Percentiles rank a stretch among this genome's conserved stretches.
These are phyloP conservation scores for Sordariomycetes sp. DNA, from an alignment of 2,329 filamentous ascomycete genomes.

Conservation along the genomic window DNA sequence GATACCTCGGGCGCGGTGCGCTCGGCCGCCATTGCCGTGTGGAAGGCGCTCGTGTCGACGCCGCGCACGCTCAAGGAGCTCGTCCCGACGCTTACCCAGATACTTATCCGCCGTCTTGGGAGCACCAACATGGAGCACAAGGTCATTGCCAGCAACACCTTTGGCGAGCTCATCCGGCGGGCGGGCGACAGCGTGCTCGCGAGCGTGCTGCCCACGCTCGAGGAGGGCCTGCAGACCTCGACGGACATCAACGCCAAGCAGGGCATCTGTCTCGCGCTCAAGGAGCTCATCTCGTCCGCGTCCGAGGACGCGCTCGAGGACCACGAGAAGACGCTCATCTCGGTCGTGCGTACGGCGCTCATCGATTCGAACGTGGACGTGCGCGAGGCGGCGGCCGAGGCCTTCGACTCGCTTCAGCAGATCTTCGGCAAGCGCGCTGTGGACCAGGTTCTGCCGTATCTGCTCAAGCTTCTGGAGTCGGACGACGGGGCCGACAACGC, in stretches of 20 bases:
- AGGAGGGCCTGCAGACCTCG: conserved; percentile 79
- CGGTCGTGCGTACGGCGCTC: conserved; percentile 83
- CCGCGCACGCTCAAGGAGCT: conserved; percentile 91
- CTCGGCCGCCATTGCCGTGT: conserved; percentile 80
- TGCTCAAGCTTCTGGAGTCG: conserved; percentile 79
- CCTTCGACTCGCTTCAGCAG: conserved; percentile 90
- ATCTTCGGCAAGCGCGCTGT: conserved; percentile 90
- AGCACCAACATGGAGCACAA: conserved; percentile 98
- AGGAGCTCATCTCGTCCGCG: conserved; percentile 84
- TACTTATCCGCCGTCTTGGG: conserved; percentile 86
- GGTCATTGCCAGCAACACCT: conserved; percentile 92
- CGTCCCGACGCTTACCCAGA: conserved; percentile 85
- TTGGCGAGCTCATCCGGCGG: conserved; percentile 94
- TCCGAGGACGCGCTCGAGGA: conserved; percentile 83
- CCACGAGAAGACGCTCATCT: conserved; percentile 89
- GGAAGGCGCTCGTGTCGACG: conserved; percentile 92
- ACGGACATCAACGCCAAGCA: conserved; percentile 90
- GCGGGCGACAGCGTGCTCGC: conserved; percentile 89
- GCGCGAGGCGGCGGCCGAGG: conserved; percentile 89
- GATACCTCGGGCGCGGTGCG: conserved; percentile 91
- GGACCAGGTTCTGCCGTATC: conserved; percentile 86
- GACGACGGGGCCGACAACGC: conserved; percentile 87
- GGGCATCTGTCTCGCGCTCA: conserved; percentile 92
- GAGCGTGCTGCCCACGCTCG: conserved; percentile 78
- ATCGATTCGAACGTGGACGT: conserved; percentile 86